Conservation (phyloP, 129 eudicot species). For the Silybum marianum region DNA sequence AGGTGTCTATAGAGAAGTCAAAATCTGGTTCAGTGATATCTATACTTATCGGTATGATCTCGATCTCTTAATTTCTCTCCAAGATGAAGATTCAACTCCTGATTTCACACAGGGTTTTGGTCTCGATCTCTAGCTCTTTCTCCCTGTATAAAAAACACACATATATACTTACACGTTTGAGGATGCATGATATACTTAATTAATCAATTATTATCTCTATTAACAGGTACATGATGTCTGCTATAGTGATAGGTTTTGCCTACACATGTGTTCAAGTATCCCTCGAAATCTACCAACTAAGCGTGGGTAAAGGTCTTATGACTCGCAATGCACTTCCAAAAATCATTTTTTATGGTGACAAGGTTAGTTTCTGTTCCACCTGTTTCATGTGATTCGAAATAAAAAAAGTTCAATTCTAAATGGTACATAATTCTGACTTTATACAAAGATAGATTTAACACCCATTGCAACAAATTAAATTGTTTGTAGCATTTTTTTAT, state of each 20-base stretch:
- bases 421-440: neutral
- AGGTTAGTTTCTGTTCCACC: slow-evolving; percentile 16
- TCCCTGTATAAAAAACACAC: neutral
- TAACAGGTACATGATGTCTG: slow-evolving; percentile 30
- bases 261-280: slow-evolving; percentile 34
- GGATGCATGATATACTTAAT: neutral
- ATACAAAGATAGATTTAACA: neutral
- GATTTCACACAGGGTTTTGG: no score
- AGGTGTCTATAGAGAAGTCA: slow-evolving; percentile 4
- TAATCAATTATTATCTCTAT: neutral
- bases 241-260: slow-evolving; percentile 30
- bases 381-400: slow-evolving; percentile 2
- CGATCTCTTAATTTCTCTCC: neutral
- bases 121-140: no score
- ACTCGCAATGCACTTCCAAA: neutral
- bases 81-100: neutral
- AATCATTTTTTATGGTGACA: slow-evolving; percentile 27
- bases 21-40: slow-evolving; percentile 14
- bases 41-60: slow-evolving; percentile 34
- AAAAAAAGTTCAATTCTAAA: neutral
- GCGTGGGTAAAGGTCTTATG: slow-evolving; percentile 5
- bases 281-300: slow-evolving; percentile 32
- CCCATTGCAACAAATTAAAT: neutral
- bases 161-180: neutral
- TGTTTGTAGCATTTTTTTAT: neutral